Percentiles rank a stretch among this genome's conserved stretches.
These are phyloP conservation scores for Zygnema cylindricum DNA, from an alignment of 139 green algal genomes.

Conservation along the genomic window DNA sequence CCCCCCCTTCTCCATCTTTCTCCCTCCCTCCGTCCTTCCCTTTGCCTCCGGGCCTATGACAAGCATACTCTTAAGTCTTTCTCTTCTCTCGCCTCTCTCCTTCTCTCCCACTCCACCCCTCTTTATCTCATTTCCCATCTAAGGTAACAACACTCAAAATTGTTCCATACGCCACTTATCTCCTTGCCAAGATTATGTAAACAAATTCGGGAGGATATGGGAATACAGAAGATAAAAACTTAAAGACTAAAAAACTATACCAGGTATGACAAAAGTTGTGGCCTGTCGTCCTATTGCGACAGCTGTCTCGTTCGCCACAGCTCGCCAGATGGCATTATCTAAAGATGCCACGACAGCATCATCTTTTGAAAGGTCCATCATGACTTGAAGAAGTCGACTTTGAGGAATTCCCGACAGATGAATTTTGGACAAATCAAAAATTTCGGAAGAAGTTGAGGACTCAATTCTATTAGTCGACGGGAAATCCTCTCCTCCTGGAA, in stretches of 20 bases:
- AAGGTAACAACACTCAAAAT: too few relatives aligned
- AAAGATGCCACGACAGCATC: not conserved
- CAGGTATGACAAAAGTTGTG: not conserved
- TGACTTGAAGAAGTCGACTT: constrained; percentile 34
- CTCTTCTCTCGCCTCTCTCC: not conserved
- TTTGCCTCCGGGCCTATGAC: too few relatives aligned
- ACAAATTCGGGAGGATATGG: not conserved
- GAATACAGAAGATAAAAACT: not conserved
- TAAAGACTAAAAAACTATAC: not conserved
- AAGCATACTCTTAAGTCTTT: too few relatives aligned
- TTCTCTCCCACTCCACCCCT: not conserved
- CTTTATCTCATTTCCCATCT: not conserved
- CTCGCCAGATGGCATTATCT: constrained; percentile 22
- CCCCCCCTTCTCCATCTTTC: too few relatives aligned
- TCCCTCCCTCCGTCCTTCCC: too few relatives aligned
- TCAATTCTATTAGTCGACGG: not conserved
- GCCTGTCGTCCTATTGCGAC: not conserved
- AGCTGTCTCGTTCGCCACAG: constrained; percentile 12
- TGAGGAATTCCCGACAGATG: not conserved
- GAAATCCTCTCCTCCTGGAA: not conserved
- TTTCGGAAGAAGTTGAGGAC: not conserved
- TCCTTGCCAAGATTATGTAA: too few relatives aligned
- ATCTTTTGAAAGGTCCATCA: constrained; percentile 2
- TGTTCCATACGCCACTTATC: too few relatives aligned
- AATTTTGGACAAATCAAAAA: not conserved